Conservation (phyloP, 2,329 filamentous ascomycete genomes). For the Ascochyta koolunga region DNA sequence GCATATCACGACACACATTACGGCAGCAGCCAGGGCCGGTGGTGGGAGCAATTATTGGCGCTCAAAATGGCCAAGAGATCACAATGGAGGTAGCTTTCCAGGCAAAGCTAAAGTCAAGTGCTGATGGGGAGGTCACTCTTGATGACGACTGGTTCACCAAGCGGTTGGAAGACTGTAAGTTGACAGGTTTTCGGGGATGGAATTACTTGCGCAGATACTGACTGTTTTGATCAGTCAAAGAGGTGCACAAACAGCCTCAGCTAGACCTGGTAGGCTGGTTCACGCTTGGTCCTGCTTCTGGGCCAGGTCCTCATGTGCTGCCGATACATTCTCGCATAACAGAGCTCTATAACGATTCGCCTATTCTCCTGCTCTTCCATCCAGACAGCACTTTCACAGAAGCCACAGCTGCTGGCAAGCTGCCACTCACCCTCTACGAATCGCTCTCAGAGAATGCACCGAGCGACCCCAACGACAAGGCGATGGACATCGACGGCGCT, state of each 20-base stretch:
- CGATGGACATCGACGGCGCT: slow-evolving; percentile 69
- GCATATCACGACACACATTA: slow-evolving; percentile 88
- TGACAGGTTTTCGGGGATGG: not conserved
- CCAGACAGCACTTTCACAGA: slow-evolving; percentile 62
- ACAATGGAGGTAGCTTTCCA: slow-evolving; percentile 95
- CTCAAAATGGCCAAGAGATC: slow-evolving; percentile 87
- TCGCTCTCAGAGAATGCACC: slow-evolving; percentile 57
- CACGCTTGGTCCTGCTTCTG: slow-evolving; percentile 73
- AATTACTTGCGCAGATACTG: not conserved
- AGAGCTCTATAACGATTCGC: slow-evolving; percentile 77
- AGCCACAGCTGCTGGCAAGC: slow-evolving; percentile 71
- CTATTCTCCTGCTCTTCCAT: slow-evolving; percentile 88
- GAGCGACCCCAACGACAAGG: slow-evolving; percentile 45
- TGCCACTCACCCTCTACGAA: slow-evolving; percentile 92
- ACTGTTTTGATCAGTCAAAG: slow-evolving; percentile 67
- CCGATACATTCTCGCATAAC: slow-evolving; percentile 81
- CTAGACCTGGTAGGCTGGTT: slow-evolving; percentile 91
- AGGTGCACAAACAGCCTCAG: slow-evolving; percentile 82
- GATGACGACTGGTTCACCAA: slow-evolving; percentile 75
- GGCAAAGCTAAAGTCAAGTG: slow-evolving; percentile 60
- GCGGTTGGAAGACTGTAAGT: slow-evolving; percentile 83
- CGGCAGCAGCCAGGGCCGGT: slow-evolving; percentile 77
- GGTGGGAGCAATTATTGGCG: slow-evolving; percentile 85
- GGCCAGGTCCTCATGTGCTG: slow-evolving; percentile 71
- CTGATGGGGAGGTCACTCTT: slow-evolving; percentile 65